Percentiles rank a stretch among this genome's conserved stretches.
phyloP scores from a whole-genome alignment of 163 green algal species.

The Scenedesmus sp. region DNA sequence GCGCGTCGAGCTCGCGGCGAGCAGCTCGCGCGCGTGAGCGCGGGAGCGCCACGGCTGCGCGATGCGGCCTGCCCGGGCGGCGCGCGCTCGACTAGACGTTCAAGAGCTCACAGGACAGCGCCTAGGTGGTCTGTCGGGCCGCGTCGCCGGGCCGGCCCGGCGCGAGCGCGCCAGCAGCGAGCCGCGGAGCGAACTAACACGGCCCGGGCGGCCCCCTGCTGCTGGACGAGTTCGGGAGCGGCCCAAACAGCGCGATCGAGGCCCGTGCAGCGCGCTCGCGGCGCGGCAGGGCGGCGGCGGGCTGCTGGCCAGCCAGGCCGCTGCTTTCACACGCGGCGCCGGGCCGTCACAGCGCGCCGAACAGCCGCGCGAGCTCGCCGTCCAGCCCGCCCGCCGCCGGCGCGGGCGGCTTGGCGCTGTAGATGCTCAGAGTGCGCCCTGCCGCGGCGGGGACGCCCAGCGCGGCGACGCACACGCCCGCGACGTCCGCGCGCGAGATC shows the following conservation, averaged over 20 bases:
- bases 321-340: background rate
- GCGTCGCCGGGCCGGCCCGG: no score
- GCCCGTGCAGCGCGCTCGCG: background rate
- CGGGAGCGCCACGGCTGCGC: no score
- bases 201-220: background rate
- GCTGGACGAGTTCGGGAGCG: no score
- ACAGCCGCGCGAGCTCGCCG: slow-evolving; percentile 14
- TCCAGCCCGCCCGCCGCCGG: background rate
- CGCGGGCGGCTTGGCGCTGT: background rate
- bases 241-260: background rate
- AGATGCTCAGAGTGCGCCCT: slow-evolving; percentile 56
- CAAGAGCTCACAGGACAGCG: no score
- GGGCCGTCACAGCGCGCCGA: slow-evolving; percentile 5
- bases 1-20: no score
- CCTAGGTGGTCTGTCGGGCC: no score
- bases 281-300: background rate
- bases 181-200: background rate
- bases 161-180: background rate
- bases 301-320: background rate
- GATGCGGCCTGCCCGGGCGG: no score
- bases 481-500: slow-evolving; percentile 72
- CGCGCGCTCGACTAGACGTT: no score
- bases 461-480: slow-evolving; percentile 67
- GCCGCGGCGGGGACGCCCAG: slow-evolving; percentile 45
- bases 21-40: no score